phyloP scores from a whole-genome alignment of 78 protist genomes.

The Dictyostelium firmibasis region DNA sequence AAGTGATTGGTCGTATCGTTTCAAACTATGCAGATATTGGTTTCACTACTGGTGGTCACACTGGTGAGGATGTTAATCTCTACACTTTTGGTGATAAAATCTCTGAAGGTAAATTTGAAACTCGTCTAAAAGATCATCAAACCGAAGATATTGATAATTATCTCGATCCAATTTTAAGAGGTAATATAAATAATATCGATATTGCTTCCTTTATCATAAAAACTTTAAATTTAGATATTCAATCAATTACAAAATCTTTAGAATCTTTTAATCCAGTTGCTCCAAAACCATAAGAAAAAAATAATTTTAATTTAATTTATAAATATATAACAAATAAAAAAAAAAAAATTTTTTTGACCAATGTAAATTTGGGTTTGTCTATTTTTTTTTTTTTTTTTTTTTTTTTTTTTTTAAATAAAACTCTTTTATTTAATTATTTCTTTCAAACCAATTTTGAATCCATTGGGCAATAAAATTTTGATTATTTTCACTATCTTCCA shows the following conservation, averaged over 20 bases:
- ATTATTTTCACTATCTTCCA: slow-evolving; percentile 69
- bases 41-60: slow-evolving; percentile 71
- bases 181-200: slow-evolving; percentile 31
- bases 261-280: neutral
- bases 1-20: slow-evolving; percentile 9
- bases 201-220: neutral
- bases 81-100: slow-evolving; percentile 37
- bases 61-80: slow-evolving; percentile 82
- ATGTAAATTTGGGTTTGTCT: too few relatives aligned
- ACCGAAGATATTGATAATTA: neutral
- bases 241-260: neutral
- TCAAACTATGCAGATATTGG: slow-evolving; percentile 21
- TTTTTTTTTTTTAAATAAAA: neutral
- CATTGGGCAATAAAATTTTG: slow-evolving; percentile 38
- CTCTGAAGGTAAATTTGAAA: neutral
- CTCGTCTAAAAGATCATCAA: neutral
- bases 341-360: neutral
- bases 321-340: neutral
- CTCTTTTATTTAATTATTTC: neutral
- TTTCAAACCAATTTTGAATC: slow-evolving; percentile 26
- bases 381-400: neutral
- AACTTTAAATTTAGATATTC: slow-evolving; percentile 4
- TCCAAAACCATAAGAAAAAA: neutral
- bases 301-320: neutral
- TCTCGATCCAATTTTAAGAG: neutral